Percentiles rank a stretch among this genome's conserved stretches.
phyloP scores from a whole-genome alignment of 306 rosid genomes.

The Glycyrrhiza uralensis region DNA sequence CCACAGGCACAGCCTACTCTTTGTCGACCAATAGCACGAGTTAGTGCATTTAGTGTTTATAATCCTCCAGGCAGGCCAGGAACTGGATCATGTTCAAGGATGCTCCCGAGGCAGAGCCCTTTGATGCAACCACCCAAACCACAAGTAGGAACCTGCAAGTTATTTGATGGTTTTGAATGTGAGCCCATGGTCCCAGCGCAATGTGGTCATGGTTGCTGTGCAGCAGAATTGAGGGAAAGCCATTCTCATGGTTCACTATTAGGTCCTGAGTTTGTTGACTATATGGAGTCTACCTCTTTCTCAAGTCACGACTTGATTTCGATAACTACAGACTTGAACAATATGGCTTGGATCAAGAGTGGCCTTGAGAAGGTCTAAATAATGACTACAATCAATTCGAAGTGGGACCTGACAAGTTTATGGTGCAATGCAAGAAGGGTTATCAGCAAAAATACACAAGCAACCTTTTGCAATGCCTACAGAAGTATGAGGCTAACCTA shows the following conservation, averaged over 20 bases:
- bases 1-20: conserved; percentile 38
- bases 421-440: conserved; percentile 50
- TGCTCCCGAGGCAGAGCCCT: conserved; percentile 44
- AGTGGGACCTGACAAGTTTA: conserved; percentile 45
- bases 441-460: conserved; percentile 45
- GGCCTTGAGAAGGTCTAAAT: conserved; percentile 48
- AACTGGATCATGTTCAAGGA: conserved; percentile 28
- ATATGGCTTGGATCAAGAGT: conserved; percentile 74
- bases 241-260: conserved; percentile 41
- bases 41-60: conserved; percentile 63
- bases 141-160: conserved; percentile 37
- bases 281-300: conserved; percentile 50
- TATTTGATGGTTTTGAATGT: conserved; percentile 37
- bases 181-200: conserved; percentile 53
- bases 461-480: conserved; percentile 54
- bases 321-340: conserved; percentile 63
- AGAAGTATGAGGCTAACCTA: conserved; percentile 49
- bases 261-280: conserved; percentile 76
- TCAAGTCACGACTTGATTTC: conserved; percentile 61
- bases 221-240: conserved; percentile 17
- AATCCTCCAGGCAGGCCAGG: conserved; percentile 34
- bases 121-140: conserved; percentile 40
- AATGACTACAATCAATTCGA: conserved; percentile 32
- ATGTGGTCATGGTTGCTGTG: conserved; percentile 67
- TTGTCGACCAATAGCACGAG: conserved; percentile 48